Evolutionary conservation across 371 early-diverging fungal species (phyloP).

Genomic region (Vairimorpha ceranae): DNA sequence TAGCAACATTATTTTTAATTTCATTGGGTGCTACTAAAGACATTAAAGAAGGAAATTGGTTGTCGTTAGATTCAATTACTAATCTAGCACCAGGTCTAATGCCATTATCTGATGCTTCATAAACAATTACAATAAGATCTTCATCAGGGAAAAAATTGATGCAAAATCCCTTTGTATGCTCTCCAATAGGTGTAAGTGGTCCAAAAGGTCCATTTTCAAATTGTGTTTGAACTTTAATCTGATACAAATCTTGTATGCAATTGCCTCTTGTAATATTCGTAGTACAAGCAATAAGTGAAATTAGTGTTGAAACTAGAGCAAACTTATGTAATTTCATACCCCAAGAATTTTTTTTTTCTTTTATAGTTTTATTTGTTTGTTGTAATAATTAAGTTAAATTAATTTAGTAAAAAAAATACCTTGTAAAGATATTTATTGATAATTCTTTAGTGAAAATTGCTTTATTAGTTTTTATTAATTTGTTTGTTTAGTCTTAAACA

Average conservation of each 20-base stretch:
- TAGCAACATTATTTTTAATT: background rate
- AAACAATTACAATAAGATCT: background rate
- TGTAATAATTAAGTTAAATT: too few species aligned
- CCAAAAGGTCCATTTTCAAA: background rate
- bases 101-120: background rate
- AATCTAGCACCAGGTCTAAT: background rate
- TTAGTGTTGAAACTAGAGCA: background rate
- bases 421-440: too few species aligned
- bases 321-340: slow-evolving; percentile 1
- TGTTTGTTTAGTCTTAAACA: background rate
- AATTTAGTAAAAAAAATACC: too few species aligned
- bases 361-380: slow-evolving; percentile 15
- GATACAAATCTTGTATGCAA: background rate
- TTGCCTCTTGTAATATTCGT: background rate
- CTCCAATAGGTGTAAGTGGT: background rate
- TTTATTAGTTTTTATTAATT: background rate
- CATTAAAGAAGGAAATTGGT: background rate
- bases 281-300: background rate
- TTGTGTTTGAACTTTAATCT: background rate
- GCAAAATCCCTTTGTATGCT: background rate
- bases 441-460: too few species aligned
- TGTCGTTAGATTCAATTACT: background rate
- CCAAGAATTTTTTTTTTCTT: background rate
- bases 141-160: background rate
- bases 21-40: background rate